Conservation (phyloP, 495 filamentous ascomycete genomes). For the Cudoniella acicularis region DNA sequence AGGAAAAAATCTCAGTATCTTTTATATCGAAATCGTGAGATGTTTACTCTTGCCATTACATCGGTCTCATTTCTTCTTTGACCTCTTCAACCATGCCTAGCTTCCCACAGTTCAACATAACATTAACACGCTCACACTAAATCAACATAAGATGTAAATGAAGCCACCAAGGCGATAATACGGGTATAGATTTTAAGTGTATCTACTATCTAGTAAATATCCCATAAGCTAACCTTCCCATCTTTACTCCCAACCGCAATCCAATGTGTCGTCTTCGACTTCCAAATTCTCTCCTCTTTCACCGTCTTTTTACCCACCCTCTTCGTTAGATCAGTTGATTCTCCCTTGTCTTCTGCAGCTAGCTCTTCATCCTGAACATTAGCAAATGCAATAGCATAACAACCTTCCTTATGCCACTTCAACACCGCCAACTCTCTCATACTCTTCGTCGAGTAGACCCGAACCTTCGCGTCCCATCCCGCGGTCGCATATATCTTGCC, state of each 20-base stretch:
- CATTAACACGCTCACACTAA: too few species aligned
- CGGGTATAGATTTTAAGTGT: too few species aligned
- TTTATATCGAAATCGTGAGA: too few species aligned
- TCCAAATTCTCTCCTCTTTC: slow-evolving; percentile 58
- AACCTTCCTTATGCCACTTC: slow-evolving; percentile 92
- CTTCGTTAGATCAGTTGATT: slow-evolving; percentile 12
- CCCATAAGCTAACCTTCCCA: slow-evolving; percentile 94
- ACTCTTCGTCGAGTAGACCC: slow-evolving; percentile 77
- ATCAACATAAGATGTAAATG: too few species aligned
- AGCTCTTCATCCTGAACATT: slow-evolving; percentile 28
- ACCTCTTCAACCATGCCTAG: too few species aligned
- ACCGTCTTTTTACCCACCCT: slow-evolving; percentile 43
- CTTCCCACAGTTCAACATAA: too few species aligned
- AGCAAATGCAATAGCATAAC: slow-evolving; percentile 82
- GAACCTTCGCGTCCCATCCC: slow-evolving; percentile 80
- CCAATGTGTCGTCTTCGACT: slow-evolving; percentile 76
- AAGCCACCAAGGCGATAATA: too few species aligned
- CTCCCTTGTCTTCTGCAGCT: not conserved
- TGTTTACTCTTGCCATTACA: too few species aligned
- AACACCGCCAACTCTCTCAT: slow-evolving; percentile 89
- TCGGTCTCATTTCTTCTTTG: too few species aligned
- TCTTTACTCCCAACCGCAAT: slow-evolving; percentile 89
- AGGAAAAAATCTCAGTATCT: too few species aligned
- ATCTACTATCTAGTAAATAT: slow-evolving; percentile 78
- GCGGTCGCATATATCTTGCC: slow-evolving; percentile 84